Conservation (phyloP, 1,284 basidiomycete species). For the Cryptococcus maquisensis region DNA sequence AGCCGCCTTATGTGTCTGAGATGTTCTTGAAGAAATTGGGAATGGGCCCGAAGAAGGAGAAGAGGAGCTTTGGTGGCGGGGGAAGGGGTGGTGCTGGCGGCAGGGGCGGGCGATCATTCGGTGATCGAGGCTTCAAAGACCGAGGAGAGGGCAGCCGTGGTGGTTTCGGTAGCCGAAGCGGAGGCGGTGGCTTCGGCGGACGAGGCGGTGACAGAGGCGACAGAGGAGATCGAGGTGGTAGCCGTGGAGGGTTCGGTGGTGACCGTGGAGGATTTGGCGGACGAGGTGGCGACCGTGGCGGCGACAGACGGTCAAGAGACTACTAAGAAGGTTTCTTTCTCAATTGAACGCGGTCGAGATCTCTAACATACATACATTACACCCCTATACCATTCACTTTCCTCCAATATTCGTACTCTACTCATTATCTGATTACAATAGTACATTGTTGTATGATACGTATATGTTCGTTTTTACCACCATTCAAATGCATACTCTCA, state of each 20-base stretch:
- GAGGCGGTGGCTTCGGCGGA: background rate
- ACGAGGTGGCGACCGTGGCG: slow-evolving; percentile 8
- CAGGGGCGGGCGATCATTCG: slow-evolving; percentile 6
- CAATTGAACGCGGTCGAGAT: too few species aligned
- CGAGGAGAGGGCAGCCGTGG: background rate
- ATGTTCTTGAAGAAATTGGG: slow-evolving; percentile 53
- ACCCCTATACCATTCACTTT: too few species aligned
- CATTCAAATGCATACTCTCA: too few species aligned
- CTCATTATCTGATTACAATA: too few species aligned
- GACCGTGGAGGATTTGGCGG: slow-evolving; percentile 2
- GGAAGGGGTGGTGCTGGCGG: slow-evolving; percentile 3
- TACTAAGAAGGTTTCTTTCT: too few species aligned
- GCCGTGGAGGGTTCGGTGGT: slow-evolving; percentile 1
- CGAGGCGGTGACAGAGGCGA: slow-evolving; percentile 19
- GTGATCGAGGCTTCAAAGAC: slow-evolving; percentile 1
- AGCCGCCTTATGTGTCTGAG: slow-evolving; percentile 55
- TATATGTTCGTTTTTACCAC: too few species aligned
- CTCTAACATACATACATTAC: too few species aligned
- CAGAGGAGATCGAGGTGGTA: slow-evolving; percentile 18
- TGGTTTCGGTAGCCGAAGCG: slow-evolving; percentile 1
- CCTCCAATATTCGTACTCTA: too few species aligned
- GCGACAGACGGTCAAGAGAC: background rate
- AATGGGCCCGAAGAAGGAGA: slow-evolving; percentile 10
- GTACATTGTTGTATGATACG: too few species aligned
- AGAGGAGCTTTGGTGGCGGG: background rate